Evolutionary conservation across 2,329 filamentous ascomycete genomes (phyloP), one percentile per base, ranked within the genome.

Genomic region (Pseudogymnoascus sp.): DNA sequence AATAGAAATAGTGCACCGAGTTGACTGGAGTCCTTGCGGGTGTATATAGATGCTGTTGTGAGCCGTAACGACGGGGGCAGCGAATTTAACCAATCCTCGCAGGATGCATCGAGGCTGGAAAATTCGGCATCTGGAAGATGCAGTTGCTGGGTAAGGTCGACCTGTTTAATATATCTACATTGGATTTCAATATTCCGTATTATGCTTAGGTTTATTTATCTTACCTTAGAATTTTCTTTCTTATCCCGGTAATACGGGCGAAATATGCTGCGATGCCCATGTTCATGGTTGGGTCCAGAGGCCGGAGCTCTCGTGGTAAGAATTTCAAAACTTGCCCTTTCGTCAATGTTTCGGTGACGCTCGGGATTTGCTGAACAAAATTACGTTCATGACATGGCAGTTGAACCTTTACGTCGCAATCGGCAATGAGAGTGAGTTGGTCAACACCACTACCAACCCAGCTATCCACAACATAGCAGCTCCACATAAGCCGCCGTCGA

Each of bases 91-190:
- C 76, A 78, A 14, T 71, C 69, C 20, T 69, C 68, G 58, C 78
- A 67, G 61, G 76, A 76, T 1, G 70, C 70, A 47, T 76, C 73
- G 37, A 79, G 69, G 3, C 71, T 70, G 3, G 73, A 70, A 65
- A 78, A 78, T 60, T 74, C 74, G 2, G 76, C 78, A 54, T 76
- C 75, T 1, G 74, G 69, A 50, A 75, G 68, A 76, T 76, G 78
- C 0, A 77, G 77, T 1, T 74, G 74, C 11, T 71, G 70, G 14
- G 70, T 71, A 2, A 70, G 70, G 57, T 77, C 73, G 9, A 77
- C 60, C 54, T 74, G 72, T 50, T 77, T 77, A 20, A 78, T 74
- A 60, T 78, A 78, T 68, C 59, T 57, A 43, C 41, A 22, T 39
- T 20, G 16, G n/a, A 12, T 12, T 25, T 64, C n/a, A 28, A n/a